Evolutionary conservation across 2,329 filamentous ascomycete genomes (phyloP), one percentile per base, ranked within the genome.

Genomic region (Dactylellina sp.): DNA sequence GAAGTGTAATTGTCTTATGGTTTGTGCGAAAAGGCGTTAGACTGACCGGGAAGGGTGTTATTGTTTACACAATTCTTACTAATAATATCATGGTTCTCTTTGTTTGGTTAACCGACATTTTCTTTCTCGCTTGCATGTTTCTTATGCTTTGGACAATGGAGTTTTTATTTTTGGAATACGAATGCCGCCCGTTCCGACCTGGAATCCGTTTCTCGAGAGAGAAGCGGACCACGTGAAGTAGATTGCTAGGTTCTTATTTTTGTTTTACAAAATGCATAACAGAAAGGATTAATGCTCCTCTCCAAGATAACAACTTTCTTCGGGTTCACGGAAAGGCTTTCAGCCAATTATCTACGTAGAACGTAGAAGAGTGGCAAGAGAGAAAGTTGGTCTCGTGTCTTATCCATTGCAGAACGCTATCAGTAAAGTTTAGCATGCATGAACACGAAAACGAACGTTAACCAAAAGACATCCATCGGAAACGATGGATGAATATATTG

Each of bases 11-110:
- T 40, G 32, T 35, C 20, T 24, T 57, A 42, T 20, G 32, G 25
- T 47, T 42, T 35, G 52, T 56, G 44, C 46, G 44, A 53, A 40
- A 39, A 47, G 56, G 64, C 63, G 63, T 68, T 68, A 68, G 32
- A 60, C 37, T 12, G 20, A 59, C 57, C 44, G 49, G 16, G 44
- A 18, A 28, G 61, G 53, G 35, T 35, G n/a, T 59, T 32, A 32
- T 32, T 32, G 28, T 44, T 47, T 35, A 39, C 39, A 63, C 47
- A 39, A 64, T 37, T 53, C 39, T 42, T 49, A 62, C 46, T 62
- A 46, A 52, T 50, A 52, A 59, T 55, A 55, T 60, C 35, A 64
- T 18, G 20, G 37, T 72, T 57, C 65, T 37, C 47, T 61, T 62
- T 70, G 64, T 70, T 55, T 4, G 25, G 4, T 32, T 60, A 28